phyloP scores from a whole-genome alignment of 1,284 basidiomycete species.

The Porogramme epimiltina region DNA sequence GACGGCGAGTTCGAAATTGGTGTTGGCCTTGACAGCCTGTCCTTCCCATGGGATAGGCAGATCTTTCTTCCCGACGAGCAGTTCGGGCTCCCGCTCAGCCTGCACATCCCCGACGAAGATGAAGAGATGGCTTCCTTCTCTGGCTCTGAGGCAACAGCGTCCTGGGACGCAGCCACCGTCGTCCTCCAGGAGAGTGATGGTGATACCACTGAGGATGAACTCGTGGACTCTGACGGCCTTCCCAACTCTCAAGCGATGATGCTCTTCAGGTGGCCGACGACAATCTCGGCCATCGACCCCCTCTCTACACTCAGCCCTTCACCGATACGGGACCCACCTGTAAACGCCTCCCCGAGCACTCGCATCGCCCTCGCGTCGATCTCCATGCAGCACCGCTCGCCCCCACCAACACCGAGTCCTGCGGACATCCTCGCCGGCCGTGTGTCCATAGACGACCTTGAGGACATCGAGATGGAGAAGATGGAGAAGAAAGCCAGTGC shows the following conservation, averaged over 20 bases:
- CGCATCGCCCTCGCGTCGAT: conserved; percentile 34
- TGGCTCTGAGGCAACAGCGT: conserved; percentile 20
- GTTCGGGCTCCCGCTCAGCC: conserved; percentile 18
- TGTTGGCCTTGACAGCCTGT: conserved; percentile 29
- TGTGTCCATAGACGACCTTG: conserved; percentile 45
- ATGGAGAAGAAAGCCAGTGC: conserved; percentile 24
- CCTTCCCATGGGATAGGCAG: conserved; percentile 31
- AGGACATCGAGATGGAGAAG: conserved; percentile 43
- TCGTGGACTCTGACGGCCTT: conserved; percentile 69
- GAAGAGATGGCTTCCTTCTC: conserved; percentile 29
- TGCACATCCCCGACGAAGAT: conserved; percentile 23
- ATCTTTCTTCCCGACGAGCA: conserved; percentile 23
- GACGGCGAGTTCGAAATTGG: conserved; percentile 32
- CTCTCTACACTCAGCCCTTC: conserved; percentile 66
- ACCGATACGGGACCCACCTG: conserved; percentile 22
- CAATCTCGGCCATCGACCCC: conserved; percentile 69
- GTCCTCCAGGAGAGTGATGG: conserved; percentile 34
- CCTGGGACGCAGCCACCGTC: conserved; percentile 42
- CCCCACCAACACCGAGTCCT: conserved; percentile 45
- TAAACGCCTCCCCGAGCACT: conserved; percentile 27
- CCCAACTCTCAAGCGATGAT: conserved; percentile 75
- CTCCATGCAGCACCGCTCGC: conserved; percentile 35
- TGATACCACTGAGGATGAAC: conserved; percentile 63
- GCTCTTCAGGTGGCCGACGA: conserved; percentile 64
- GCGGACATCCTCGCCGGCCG: conserved; percentile 67